Evolutionary conservation across 2,329 filamentous ascomycete species (phyloP).

Genomic region (Diaporthe capsici): DNA sequence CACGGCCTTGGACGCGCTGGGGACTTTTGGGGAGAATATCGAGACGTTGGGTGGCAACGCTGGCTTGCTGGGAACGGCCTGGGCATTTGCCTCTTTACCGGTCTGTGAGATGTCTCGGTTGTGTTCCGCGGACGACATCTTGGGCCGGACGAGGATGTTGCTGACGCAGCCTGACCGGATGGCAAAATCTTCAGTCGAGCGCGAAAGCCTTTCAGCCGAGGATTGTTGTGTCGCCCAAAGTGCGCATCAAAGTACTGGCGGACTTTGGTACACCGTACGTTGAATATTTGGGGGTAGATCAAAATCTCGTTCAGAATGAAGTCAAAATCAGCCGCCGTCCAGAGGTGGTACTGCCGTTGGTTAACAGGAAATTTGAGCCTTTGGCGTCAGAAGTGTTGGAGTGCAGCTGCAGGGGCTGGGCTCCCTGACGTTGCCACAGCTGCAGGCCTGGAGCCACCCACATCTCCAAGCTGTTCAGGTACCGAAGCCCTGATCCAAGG

Average conservation of each 20-base stretch:
- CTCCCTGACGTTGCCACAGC: neutral
- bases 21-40: constrained; percentile 43
- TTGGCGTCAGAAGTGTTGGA: neutral
- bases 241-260: neutral
- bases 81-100: neutral
- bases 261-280: neutral
- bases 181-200: constrained; percentile 16
- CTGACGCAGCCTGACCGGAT: neutral
- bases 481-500: neutral
- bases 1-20: constrained; percentile 38
- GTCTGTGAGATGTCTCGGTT: no score
- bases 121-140: constrained; percentile 31
- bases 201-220: neutral
- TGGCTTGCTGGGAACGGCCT: neutral
- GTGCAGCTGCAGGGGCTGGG: neutral
- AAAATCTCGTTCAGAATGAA: neutral
- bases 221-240: neutral
- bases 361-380: no score
- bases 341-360: neutral
- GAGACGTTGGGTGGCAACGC: constrained; percentile 44
- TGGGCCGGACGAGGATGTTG: neutral
- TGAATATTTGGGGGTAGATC: neutral
- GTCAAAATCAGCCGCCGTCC: neutral
- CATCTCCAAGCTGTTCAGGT: neutral
- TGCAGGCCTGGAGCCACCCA: neutral